Evolutionary conservation across 768 basidiomycete genomes (phyloP), one percentile per base, ranked within the genome.

Genomic region (Asterophora lycoperdoides): DNA sequence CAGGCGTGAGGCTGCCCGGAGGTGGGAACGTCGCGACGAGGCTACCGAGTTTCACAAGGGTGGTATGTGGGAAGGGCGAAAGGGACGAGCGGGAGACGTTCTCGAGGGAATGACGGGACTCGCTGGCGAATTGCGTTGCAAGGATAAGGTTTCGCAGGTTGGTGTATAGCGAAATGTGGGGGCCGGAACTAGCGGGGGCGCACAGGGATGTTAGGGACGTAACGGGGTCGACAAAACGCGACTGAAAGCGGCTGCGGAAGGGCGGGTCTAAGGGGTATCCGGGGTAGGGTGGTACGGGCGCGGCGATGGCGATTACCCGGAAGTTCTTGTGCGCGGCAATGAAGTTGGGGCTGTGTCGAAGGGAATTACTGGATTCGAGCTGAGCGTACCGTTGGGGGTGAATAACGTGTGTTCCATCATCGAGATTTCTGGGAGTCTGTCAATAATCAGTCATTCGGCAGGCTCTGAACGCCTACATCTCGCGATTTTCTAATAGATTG

Each of bases 321-420:
- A 86, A 86, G 55, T 80, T 76, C 65, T 74, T 76, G 66, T 84
- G 82, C 1, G 83, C 83, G 8, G 81, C 80, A 19, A 84, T 74
- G 58, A 86, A 83, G 6, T 66, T 63, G 47, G 74, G 75, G 19
- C 68, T 70, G 42, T 61, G 57, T 19, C 63, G 60, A 26, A 64
- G 60, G n/a, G 61, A 58, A 32, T 61, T 60, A 7, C 56, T 42
- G 2, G 62, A 53, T 47, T 77, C 73, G 19, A 84, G 63, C 48
- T 79, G 75, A 14, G 73, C 69, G 55, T 76, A 78, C 23, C 81
- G 77, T 48, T 80, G 77, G 0, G 81, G 77, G 52, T 84, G 83
- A 17, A 86, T 75, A 37, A 86, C 83, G 54, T 84, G 82, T 1
- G 81, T 81, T 29, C 83, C 83, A 49, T 86, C 83, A 54, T 84